phyloP scores from a whole-genome alignment of 805 yeast genomes.

The Yarrowia osloensis region DNA sequence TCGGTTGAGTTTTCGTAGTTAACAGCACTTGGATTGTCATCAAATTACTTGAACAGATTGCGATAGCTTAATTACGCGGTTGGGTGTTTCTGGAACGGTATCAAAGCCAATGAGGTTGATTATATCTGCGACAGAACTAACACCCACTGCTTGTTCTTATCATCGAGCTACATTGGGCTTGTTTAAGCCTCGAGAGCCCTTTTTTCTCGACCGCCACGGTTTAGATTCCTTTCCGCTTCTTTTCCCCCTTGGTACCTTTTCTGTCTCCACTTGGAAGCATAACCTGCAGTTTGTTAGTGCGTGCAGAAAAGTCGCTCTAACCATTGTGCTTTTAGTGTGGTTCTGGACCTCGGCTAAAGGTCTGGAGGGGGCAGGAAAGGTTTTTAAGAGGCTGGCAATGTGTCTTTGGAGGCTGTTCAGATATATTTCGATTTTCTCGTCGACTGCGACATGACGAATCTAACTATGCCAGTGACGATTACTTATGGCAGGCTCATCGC shows the following conservation, averaged over 20 bases:
- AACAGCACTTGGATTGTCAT: no score
- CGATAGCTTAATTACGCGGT: background rate
- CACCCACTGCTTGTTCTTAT: background rate
- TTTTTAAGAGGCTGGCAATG: no score
- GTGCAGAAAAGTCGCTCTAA: background rate
- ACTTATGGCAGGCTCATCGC: background rate
- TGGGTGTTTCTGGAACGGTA: background rate
- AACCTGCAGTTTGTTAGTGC: no score
- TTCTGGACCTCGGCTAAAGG: background rate
- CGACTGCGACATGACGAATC: no score
- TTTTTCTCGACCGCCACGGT: background rate
- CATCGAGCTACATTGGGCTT: background rate
- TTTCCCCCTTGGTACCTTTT: background rate
- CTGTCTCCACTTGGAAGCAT: background rate
- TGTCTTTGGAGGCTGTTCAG: no score
- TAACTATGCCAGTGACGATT: background rate
- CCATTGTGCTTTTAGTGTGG: background rate
- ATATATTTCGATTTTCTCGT: no score
- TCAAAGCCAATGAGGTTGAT: background rate
- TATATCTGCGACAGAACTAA: background rate
- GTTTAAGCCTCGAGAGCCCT: background rate
- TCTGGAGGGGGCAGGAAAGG: no score
- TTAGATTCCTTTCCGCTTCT: background rate
- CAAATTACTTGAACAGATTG: no score
- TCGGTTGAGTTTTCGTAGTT: no score